Base-by-base conservation (phyloP, 1,139 yeast species). In the Kodamaea fungicola region DNA sequence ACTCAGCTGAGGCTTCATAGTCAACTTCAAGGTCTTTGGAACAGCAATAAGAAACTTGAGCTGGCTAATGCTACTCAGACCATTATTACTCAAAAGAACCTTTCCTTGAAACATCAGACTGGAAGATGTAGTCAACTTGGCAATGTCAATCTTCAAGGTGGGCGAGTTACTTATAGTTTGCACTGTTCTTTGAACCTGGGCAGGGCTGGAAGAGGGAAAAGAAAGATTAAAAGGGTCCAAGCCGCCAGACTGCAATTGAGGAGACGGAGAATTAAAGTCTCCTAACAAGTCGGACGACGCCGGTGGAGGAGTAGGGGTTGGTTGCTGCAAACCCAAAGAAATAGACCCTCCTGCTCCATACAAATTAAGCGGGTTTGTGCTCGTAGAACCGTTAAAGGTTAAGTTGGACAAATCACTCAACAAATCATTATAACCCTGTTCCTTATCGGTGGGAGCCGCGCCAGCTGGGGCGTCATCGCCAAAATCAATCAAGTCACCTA, bases 41-140 rank as follows among this genome's bases (percentile, higher is more conserved):
- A 85, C 95, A 0, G 97, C 97, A 38, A 88, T 64, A 55, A 84
- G 72, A 53, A 88, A 81, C 49, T 78, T 78, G 34, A 90, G 61
- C 42, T 74, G 71, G 16, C 52, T 46, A 25, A 67, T 49, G 8
- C 65, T 50, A 9, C 53, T 41, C 12, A 61, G 45, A 37, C 54
- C 37, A 69, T 62, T 39, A 78, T 69, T 49, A 71, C 71, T 41
- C 68, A 68, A 49, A 63, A 63, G 43, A 56, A 64, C 42, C 62
- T 50, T 72, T 8, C 78, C 78, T 29, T 78, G 66, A 25, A 65
- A 59, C 4, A 73, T 53, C 2, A 66, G 55, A 23, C 62, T 51
- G 12, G 71, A 58, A 1, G 76, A 57, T 26, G 62, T 56, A 39
- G 61, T 55, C 8, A 63, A 55, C 3, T 71, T 56, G 4, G 66